Conservation (phyloP, 2,329 filamentous ascomycete genomes). For the Clarireedia paspali region DNA sequence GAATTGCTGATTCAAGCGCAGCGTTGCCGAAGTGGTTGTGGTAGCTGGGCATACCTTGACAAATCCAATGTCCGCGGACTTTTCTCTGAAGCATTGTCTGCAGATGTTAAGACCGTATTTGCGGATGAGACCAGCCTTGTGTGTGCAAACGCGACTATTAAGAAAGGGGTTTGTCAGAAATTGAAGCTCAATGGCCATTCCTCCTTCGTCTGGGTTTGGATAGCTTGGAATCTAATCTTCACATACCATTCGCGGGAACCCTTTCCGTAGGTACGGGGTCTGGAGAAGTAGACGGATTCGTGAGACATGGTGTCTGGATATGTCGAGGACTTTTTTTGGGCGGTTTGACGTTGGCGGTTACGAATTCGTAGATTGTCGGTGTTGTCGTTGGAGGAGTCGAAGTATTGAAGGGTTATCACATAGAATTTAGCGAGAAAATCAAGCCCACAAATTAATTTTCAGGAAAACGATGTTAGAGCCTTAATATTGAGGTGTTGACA, state of each 20-base stretch:
- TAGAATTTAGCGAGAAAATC: conserved; percentile 4
- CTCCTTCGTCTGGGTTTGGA: background rate
- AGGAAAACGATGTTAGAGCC: background rate
- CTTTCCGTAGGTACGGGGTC: conserved; percentile 96
- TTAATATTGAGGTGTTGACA: background rate
- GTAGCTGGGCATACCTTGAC: conserved; percentile 49
- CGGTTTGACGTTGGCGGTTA: conserved; percentile 5
- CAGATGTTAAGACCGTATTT: conserved; percentile 96
- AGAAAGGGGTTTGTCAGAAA: conserved; percentile 11
- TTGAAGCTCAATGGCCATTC: background rate
- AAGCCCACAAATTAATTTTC: conserved; percentile 5
- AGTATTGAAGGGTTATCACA: conserved; percentile 1
- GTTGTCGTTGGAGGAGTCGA: conserved; percentile 2
- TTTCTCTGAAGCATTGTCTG: conserved; percentile 74
- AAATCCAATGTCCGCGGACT: conserved; percentile 65
- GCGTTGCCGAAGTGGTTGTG: background rate
- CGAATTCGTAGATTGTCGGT: background rate
- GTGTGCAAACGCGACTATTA: conserved; percentile 73
- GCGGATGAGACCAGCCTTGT: conserved; percentile 98
- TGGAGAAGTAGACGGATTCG: conserved; percentile 99
- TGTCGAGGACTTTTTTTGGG: conserved; percentile 22
- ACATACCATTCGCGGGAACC: conserved; percentile 88
- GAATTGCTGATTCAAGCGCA: background rate
- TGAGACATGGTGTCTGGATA: conserved; percentile 56
- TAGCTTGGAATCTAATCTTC: background rate